Evolutionary conservation across 2,329 filamentous ascomycete genomes (phyloP), one percentile per base, ranked within the genome.

Genomic region (Claviceps sp.): DNA sequence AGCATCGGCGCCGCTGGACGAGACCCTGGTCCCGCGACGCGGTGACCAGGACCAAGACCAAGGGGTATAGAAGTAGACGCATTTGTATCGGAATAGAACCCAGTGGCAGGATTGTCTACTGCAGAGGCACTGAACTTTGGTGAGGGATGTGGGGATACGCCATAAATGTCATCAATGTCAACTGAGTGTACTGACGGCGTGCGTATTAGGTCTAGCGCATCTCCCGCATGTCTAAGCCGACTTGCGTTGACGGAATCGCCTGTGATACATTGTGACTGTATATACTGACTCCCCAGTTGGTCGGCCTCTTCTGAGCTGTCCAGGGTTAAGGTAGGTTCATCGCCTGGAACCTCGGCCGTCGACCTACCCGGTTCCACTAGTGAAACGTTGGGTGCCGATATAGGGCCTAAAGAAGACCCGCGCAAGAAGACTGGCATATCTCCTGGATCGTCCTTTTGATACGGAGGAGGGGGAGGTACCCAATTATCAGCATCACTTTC

Each of bases 401-500:
- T 58, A 20, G 72, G 69, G 47, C 70, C 62, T 47, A 74, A 65
- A 36, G 69, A 61, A 37, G 71, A 67, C 50, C 77, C 73, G 34
- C 78, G 75, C 56, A 82, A 57, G 55, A 81, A 82, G 2, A 69
- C 73, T 1, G 78, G 78, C 52, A 78, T 56, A 58, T 79, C 77
- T 9, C 71, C 72, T 0, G 78, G 77, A 47, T 80, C 77, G 0
- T 85, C 81, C 51, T 79, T 78, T 42, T 82, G 79, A 60, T 94
- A 94, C 1, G 87, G 87, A 3, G 88, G 88, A 8, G 88, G 88
- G 5, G 88, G 88, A 5, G 87, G 86, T 4, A 89, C 85, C 88
- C 88, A 94, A 59, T 90, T 88, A 60, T 93, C 88, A 4, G 87
- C 87, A 63, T 93, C 87, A 56, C 87, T 91, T 66, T 93, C 87